Evolutionary conservation across 129 eudicot genomes (phyloP), one percentile per base, ranked within the genome.

Genomic region (carrot (Daucus carota)): DNA sequence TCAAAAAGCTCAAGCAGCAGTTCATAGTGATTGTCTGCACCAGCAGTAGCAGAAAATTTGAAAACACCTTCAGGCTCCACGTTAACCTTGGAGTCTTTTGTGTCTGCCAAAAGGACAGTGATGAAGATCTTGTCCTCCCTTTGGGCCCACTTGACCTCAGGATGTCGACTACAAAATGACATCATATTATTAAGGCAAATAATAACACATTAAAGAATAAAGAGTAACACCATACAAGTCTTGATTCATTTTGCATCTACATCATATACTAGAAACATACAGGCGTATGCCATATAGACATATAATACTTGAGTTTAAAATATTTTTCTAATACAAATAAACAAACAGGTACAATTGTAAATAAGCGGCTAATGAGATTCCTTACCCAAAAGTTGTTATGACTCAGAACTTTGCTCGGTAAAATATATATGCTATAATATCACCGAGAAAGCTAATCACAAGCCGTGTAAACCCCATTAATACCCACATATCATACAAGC

Each of bases 61-160:
- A 93, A 93, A 11, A 81, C 85, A 75, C 98, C 98, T 73, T 88
- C 90, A 0, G 98, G 97, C 54, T 89, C 93, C 42, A 93, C 80
- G 77, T 90, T 87, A 62, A 88, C 97, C 75, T 93, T 93, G 1
- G 92, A 83, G 71, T 84, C 78, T 75, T 93, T 90, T 26, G 97
- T 87, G 86, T 93, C 96, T 0, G 98, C 89, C 71, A 93, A 75
- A 50, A 85, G 60, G 43, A 93, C 97, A 6, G 96, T 90, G 52
- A 93, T 73, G 63, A 65, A 93, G 4, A 93, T 83, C 77, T 82
- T 87, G 81, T 93, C 97, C 72, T 81, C 88, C 79, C 97, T 88
- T 70, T 90, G 91, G 5, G 98, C 98, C 98, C 98, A 93, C 86
- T 90, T 93, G 52, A 93, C 82, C 66, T 88, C 95, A 17, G 98